These are phyloP conservation scores for Candida parachauliodes DNA, from an alignment of 805 yeast genomes.

Conservation along the genomic window DNA sequence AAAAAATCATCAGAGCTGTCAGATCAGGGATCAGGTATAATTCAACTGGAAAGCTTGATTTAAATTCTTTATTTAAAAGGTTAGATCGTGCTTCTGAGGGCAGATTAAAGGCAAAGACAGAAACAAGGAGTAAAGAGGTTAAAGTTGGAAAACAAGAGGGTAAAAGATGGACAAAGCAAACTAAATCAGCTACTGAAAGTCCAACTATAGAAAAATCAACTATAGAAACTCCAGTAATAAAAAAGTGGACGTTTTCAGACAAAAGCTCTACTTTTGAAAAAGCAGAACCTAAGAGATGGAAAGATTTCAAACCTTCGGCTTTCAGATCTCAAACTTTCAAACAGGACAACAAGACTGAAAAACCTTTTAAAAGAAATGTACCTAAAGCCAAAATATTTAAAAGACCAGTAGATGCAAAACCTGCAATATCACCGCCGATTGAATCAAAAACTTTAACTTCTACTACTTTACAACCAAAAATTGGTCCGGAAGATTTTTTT, in stretches of 20 bases:
- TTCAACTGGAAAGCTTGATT: too few species aligned
- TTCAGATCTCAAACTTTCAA: background rate
- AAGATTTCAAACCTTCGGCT: conserved; percentile 5
- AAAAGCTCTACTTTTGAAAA: too few species aligned
- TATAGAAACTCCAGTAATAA: background rate
- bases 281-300: background rate
- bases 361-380: conserved; percentile 3
- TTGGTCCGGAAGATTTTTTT: conserved; percentile 24
- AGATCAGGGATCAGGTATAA: too few species aligned
- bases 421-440: conserved; percentile 8
- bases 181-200: background rate
- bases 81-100: conserved; percentile 28
- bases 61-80: conserved; percentile 33
- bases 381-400: background rate
- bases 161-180: background rate
- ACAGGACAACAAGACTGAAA: background rate
- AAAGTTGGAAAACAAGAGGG: background rate
- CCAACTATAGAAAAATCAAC: background rate
- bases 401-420: conserved; percentile 1
- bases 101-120: background rate
- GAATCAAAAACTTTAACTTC: conserved; percentile 8
- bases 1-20: background rate
- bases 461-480: conserved; percentile 6
- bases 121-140: background rate
- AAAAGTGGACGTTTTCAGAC: too few species aligned